These are phyloP conservation scores for Fusarium chaquense DNA, from an alignment of 2,329 filamentous ascomycete genomes.

Conservation along the genomic window DNA sequence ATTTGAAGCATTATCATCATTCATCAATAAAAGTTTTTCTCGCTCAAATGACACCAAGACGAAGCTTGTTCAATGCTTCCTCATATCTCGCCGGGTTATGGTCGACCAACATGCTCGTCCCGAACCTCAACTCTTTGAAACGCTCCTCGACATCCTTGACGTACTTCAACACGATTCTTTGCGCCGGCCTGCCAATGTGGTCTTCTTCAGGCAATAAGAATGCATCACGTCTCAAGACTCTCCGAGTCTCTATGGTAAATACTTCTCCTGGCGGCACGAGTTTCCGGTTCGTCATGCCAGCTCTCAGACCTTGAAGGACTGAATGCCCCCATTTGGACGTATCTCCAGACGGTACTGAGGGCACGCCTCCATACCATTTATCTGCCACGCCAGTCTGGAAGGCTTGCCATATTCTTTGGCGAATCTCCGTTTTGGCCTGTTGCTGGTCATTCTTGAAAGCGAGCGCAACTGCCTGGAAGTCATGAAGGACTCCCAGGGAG, in stretches of 20 bases:
- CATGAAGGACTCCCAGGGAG: conserved; percentile 79
- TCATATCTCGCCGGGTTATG: conserved; percentile 82
- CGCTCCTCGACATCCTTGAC: conserved; percentile 76
- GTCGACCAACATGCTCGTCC: conserved; percentile 79
- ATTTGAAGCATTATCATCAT: conserved; percentile 11
- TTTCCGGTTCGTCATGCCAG: conserved; percentile 76
- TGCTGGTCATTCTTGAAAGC: conserved; percentile 79
- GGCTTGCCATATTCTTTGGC: conserved; percentile 73
- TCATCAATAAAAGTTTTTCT: neutral
- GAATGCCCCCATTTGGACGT: conserved; percentile 78
- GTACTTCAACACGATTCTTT: conserved; percentile 76
- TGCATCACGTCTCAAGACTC: conserved; percentile 74
- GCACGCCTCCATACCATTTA: conserved; percentile 67
- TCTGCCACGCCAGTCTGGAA: conserved; percentile 71
- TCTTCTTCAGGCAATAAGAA: conserved; percentile 63
- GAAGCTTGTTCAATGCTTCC: conserved; percentile 72
- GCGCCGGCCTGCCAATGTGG: conserved; percentile 73
- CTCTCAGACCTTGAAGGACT: conserved; percentile 73
- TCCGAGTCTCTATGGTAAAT: conserved; percentile 76
- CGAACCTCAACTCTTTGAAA: conserved; percentile 78
- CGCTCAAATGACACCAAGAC: conserved; percentile 58
- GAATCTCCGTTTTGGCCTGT: conserved; percentile 75
- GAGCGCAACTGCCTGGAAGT: conserved; percentile 77
- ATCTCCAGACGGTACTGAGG: conserved; percentile 57
- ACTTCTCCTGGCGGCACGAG: conserved; percentile 82